Evolutionary conservation across 495 filamentous ascomycete genomes (phyloP).

Genomic region (Letharia columbiana): DNA sequence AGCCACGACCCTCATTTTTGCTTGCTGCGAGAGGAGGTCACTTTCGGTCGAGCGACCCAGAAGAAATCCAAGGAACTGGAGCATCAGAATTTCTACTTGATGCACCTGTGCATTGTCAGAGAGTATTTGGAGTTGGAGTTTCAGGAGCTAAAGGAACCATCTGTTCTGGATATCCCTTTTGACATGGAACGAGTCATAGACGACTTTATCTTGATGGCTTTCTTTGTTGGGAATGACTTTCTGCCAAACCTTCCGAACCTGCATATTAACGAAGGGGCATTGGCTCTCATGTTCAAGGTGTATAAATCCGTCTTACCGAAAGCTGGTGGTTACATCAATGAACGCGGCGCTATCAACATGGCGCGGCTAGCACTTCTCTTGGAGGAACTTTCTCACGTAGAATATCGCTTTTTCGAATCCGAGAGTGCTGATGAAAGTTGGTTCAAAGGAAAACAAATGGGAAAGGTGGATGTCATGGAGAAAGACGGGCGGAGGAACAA

Average conservation of each 20-base stretch:
- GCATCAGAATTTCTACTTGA: conserved; percentile 96
- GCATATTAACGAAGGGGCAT: conserved; percentile 96
- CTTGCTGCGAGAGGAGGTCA: conserved; percentile 93
- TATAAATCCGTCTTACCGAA: conserved; percentile 87
- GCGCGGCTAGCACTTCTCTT: conserved; percentile 68
- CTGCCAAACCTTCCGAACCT: conserved; percentile 91
- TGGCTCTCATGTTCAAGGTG: conserved; percentile 92
- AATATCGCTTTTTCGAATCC: conserved; percentile 83
- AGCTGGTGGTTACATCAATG: conserved; percentile 93
- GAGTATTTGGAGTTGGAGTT: conserved; percentile 97
- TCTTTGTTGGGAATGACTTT: conserved; percentile 99
- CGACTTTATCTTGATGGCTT: conserved; percentile 98
- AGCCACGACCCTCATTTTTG: conserved; percentile 99
- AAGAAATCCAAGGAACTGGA: conserved; percentile 92
- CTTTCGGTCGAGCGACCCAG: conserved; percentile 78
- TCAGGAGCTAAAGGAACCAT: conserved; percentile 78
- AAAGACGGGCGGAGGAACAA: conserved; percentile 40
- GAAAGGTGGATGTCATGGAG: conserved; percentile 51
- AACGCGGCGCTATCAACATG: conserved; percentile 83
- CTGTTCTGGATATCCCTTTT: conserved; percentile 66
- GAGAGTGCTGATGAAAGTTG: conserved; percentile 83
- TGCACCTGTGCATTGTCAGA: conserved; percentile 94
- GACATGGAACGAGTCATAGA: conserved; percentile 97
- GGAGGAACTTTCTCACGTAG: conserved; percentile 73
- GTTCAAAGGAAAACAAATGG: conserved; percentile 76